A percentile compares a stretch with the other conserved stretches of the same genome.
Conservation (phyloP, 805 yeast genomes). For the Hyphopichia homilentoma region DNA sequence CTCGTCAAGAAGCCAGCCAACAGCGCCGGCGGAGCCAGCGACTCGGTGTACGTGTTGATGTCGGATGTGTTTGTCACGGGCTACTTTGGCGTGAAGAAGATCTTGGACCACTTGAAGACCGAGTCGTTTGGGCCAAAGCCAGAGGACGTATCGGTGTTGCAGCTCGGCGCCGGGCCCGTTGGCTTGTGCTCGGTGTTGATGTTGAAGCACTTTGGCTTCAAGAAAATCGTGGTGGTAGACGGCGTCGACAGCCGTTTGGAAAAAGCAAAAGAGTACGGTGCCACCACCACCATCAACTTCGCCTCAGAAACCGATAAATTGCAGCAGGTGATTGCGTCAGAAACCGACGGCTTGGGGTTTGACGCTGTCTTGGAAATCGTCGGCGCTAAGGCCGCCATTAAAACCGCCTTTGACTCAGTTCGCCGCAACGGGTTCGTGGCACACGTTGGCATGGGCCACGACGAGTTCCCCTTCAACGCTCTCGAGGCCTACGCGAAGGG, state of each 20-base stretch:
- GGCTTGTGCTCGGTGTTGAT: conserved; percentile 51
- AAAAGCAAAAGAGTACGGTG: conserved; percentile 46
- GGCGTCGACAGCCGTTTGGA: conserved; percentile 44
- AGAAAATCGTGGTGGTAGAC: conserved; percentile 45
- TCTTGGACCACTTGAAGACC: conserved; percentile 36
- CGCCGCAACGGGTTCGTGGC: conserved; percentile 57
- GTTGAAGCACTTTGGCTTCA: conserved; percentile 42
- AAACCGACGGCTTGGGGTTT: conserved; percentile 48
- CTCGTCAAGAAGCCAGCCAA: conserved; percentile 40
- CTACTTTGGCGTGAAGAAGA: conserved; percentile 53
- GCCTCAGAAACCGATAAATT: conserved; percentile 28
- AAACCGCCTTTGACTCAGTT: conserved; percentile 48
- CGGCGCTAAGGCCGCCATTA: conserved; percentile 50
- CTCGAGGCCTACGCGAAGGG: conserved; percentile 57
- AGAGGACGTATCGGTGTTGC: conserved; percentile 39
- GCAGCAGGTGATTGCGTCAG: conserved; percentile 23
- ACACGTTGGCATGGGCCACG: conserved; percentile 61
- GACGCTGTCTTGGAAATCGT: conserved; percentile 62
- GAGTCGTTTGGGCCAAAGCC: conserved; percentile 18
- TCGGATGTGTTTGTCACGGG: conserved; percentile 67
- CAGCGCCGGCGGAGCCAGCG: conserved; percentile 25
- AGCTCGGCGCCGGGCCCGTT: conserved; percentile 60
- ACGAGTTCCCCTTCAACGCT: conserved; percentile 51
- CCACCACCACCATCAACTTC: conserved; percentile 43
- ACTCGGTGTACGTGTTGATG: conserved; percentile 50